Base-by-base conservation (phyloP, 345 rosid genomes). In the Pistacia vera region DNA sequence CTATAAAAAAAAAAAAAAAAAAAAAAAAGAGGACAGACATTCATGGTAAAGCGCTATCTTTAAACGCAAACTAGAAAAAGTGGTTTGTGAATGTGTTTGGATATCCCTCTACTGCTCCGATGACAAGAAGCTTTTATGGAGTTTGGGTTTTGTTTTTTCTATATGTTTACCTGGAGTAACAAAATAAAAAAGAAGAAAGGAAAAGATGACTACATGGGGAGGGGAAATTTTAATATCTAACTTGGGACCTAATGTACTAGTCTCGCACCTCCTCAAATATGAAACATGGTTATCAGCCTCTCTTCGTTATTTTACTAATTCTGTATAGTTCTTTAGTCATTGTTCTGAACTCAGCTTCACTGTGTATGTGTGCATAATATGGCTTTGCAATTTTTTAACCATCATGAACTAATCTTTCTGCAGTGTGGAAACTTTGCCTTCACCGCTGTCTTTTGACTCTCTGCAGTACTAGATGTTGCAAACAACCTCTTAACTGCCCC, bases 351-450 rank as follows among this genome's bases (percentile, higher is more conserved):
- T 49, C 9, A 65, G 68, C 28, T 68, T 68, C 44, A 8, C 14
- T 51, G 56, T 6, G 22, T 20, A 7, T 57, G 5, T 56, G 55
- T 36, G 3, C 22, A 8, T 58, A 22, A 71, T 56, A 35, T 58
- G n/a, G n/a, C n/a, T n/a, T n/a, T n/a, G n/a, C n/a, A n/a, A n/a
- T n/a, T n/a, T n/a, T n/a, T n/a, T n/a, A n/a, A n/a, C n/a, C n/a
- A n/a, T 36, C 61, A 8, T 13, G 62, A 68, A 54, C 70, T 57
- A 64, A 60, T 66, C 10, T 72, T 75, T 63, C 28, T 84, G 94
- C 97, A 95, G 99, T 46, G 84, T 95, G 79, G 87, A 85, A 11
- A 59, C 73, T 20, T 79, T 95, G 77, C 97, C 99, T 70, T 70
- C 87, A 52, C 84, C 75, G 71, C 67, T 93, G 78, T 67, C 81